Evolutionary conservation across 75 land plant genomes (phyloP).

Genomic region (Isoetes taiwanensis): DNA sequence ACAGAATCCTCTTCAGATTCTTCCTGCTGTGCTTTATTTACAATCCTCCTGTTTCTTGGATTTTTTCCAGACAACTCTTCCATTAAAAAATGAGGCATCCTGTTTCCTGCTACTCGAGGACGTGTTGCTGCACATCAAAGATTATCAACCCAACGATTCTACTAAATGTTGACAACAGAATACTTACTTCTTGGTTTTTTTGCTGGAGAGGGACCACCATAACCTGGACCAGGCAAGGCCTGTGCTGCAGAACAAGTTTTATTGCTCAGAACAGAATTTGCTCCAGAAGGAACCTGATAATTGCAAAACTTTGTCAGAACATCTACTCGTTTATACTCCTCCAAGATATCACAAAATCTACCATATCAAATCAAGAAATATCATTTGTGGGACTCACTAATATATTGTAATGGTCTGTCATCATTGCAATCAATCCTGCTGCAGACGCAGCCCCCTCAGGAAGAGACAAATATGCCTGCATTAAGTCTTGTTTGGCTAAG

Average conservation of each 20-base stretch:
- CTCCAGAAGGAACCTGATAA: constrained; percentile 23
- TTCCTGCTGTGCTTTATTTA: constrained; percentile 18
- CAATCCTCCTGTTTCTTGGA: constrained; percentile 7
- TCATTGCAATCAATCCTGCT: constrained; percentile 80
- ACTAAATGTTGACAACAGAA: neutral
- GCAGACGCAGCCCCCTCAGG: constrained; percentile 78
- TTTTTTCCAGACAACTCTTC: constrained; percentile 19
- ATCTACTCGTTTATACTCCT: too few relatives aligned
- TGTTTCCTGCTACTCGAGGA: constrained; percentile 69
- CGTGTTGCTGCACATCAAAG: constrained; percentile 26
- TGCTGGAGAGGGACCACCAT: constrained; percentile 61
- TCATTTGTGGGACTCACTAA: constrained; percentile 17
- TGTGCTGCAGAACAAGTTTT: constrained; percentile 17
- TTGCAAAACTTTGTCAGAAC: constrained; percentile 14
- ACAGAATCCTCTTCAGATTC: constrained; percentile 27
- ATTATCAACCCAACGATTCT: neutral
- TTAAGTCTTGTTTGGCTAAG: neutral
- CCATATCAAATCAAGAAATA: neutral
- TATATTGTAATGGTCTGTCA: constrained; percentile 81
- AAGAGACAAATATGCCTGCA: constrained; percentile 84
- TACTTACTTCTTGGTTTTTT: constrained; percentile 40
- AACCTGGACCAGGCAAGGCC: constrained; percentile 26
- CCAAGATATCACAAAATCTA: neutral
- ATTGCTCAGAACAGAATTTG: constrained; percentile 24
- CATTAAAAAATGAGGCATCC: constrained; percentile 68